Evolutionary conservation across 164 flowering plant genomes (phyloP), one percentile per base, ranked within the genome.

Genomic region (Macadamia tetraphylla): DNA sequence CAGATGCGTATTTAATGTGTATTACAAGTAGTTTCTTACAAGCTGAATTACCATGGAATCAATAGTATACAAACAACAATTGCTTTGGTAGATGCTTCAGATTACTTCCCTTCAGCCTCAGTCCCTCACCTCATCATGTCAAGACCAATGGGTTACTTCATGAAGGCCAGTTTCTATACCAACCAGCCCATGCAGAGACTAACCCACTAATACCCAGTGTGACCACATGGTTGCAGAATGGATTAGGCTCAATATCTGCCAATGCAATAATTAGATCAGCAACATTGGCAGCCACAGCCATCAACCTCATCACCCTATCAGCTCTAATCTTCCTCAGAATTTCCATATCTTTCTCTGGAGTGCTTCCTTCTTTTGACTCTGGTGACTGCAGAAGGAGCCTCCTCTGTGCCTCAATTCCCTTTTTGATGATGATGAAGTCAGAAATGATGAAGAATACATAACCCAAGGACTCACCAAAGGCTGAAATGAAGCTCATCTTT

Each of bases 121-220:
- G 6, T 58, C 29, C 23, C 42, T 53, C 60, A 18, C 32, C n/a
- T 15, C 13, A 62, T 49, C 17, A 43, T 14, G 14, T 32, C 10
- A 58, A 60, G 6, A 5, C 4, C 63, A 57, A 62, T 30, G 51
- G 51, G 14, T 2, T 43, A 23, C 57, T 67, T 80, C 65, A 84
- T 8, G 87, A 78, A 6, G 98, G 95, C 98, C 98, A 94, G 63
- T 94, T 94, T 66, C 98, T 85, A 66, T 94, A 94, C 98, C 96
- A 94, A 65, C 96, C 98, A 67, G 97, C 91, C 98, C 96, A 94
- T 15, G 98, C 96, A 70, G 98, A 94, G 63, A 94, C 98, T 71
- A 94, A 69, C 4, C 98, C 97, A 69, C 95, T 88, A 63, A 91
- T 88, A 5, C 98, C 97, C 46, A 94, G 84, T n/a, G 95, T 81